phyloP scores from a whole-genome alignment of 352 stramenopile species.

The Phytophthora sojae region DNA sequence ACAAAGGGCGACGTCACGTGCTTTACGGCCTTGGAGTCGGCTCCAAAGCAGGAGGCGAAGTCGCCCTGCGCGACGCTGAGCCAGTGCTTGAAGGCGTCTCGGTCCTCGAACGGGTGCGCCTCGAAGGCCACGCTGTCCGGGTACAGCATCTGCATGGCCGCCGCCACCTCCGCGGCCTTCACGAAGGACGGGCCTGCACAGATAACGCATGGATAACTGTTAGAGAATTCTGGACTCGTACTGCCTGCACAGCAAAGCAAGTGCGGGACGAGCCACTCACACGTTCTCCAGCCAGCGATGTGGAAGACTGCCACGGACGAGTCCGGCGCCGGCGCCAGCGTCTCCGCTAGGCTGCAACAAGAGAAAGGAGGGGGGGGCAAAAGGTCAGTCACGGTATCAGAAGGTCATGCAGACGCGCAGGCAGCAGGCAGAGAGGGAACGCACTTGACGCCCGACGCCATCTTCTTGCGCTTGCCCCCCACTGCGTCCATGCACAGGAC shows the following conservation, averaged over 20 bases:
- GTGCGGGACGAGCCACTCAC: constrained; percentile 43
- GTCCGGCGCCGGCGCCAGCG: constrained; percentile 29
- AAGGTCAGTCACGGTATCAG: neutral
- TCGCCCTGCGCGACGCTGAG: constrained; percentile 43
- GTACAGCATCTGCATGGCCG: constrained; percentile 76
- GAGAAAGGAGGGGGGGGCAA: constrained; percentile 1
- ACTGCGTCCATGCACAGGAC: constrained; percentile 19
- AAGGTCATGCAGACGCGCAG: neutral
- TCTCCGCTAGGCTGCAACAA: constrained; percentile 50
- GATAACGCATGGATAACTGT: neutral
- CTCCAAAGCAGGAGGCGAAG: constrained; percentile 49
- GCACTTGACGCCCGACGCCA: constrained; percentile 64
- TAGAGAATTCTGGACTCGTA: neutral
- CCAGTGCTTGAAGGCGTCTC: constrained; percentile 70
- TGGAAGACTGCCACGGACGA: constrained; percentile 55
- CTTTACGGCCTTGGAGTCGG: constrained; percentile 46
- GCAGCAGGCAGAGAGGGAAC: constrained; percentile 18
- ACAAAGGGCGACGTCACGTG: constrained; percentile 83
- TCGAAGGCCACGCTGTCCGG: constrained; percentile 52
- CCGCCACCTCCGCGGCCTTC: constrained; percentile 65
- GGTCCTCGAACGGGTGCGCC: constrained; percentile 62
- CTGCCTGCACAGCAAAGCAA: neutral
- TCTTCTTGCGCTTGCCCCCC: constrained; percentile 42
- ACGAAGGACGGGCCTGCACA: constrained; percentile 56
- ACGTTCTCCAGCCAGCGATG: constrained; percentile 77